Base-by-base conservation (phyloP, 441 rosid genomes). In the Mallotus repandus region DNA sequence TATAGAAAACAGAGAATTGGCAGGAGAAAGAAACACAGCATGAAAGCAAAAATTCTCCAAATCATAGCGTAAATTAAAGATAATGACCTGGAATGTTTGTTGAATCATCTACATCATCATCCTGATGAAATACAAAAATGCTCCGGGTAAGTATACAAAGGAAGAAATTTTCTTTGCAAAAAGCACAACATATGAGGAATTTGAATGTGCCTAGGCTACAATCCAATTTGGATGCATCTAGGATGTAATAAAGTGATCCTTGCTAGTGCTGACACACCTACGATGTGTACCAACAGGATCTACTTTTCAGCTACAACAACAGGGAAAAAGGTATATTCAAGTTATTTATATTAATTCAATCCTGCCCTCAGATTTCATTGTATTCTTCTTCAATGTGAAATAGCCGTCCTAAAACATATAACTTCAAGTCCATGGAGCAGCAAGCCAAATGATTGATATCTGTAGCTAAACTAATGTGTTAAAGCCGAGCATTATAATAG, bases 61-160 rank as follows among this genome's bases (percentile, higher is more conserved):
- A 63, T 35, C 41, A 32, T 49, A 41, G 35, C 8, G 64, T 10
- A 61, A 69, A 46, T 66, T 48, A 29, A 74, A 73, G 79, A 78
- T 18, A 78, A 59, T 29, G 72, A 90, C 93, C 93, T 84, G 91
- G 88, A 71, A 54, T 65, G 19, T 69, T 58, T 59, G 83, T 86
- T 62, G 88, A 73, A 66, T 86, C 86, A 50, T 89, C 89, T 22
- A 41, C 68, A 16, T 86, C 89, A 66, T 88, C 93, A 61, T 87
- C 91, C 93, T 88, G 84, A 67, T 50, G 55, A 77, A 61, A 32
- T 25, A 50, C 56, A 79, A 19, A 76, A 65, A 52, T 29, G 55
- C 13, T 45, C 14, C 70, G 25, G 63, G 32, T 63, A 55, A 70
- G 53, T 62, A 68, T 14, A 60, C 22, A 25, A n/a, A 19, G 61